Base-by-base conservation (phyloP, 1,139 yeast species). In the Yamadazyma taylorii region DNA sequence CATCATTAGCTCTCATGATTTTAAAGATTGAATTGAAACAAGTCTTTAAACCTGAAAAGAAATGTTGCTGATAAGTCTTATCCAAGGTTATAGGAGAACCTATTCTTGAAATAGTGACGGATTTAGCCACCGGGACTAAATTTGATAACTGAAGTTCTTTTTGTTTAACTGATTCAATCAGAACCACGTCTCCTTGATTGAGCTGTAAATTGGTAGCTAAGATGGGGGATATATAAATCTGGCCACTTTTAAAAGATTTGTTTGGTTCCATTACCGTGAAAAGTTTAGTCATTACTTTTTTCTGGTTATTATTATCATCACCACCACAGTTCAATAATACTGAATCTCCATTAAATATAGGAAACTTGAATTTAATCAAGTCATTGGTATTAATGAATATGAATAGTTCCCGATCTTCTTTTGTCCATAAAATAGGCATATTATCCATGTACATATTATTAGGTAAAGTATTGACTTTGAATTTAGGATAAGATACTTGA, bases 51-150 rank as follows among this genome's bases (percentile, higher is more conserved):
- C 83, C 80, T 5, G 80, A 63, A 38, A 85, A 67, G 52, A 87
- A 80, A 36, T 81, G 69, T 42, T 74, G 76, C 56, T 89, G 94
- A 49, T 71, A 73, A 0, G 80, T 66, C 39, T 79, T 72, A 48
- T 84, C 89, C 51, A 86, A 70, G 0, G 95, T 80, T 1, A 78
- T 67, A 2, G 87, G 87, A 0, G 95, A 78, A 5, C 88, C 76
- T 3, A 83, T 69, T 50, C 95, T 67, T 5, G 94, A 70, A 36
- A 87, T 71, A 10, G 86, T 78, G 3, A 67, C 73, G 1, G 70
- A 55, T 39, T 66, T 63, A 3, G 79, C 80, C 22, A 64, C 46
- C 8, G 69, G 69, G 12, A 67, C 42, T 4, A 44, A 44, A 13
- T 49, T 51, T 1, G 56, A 45, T 13, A 66, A 50, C 29, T 46